phyloP scores from a whole-genome alignment of 139 green algal genomes.

The Haematococcus lacustris region DNA sequence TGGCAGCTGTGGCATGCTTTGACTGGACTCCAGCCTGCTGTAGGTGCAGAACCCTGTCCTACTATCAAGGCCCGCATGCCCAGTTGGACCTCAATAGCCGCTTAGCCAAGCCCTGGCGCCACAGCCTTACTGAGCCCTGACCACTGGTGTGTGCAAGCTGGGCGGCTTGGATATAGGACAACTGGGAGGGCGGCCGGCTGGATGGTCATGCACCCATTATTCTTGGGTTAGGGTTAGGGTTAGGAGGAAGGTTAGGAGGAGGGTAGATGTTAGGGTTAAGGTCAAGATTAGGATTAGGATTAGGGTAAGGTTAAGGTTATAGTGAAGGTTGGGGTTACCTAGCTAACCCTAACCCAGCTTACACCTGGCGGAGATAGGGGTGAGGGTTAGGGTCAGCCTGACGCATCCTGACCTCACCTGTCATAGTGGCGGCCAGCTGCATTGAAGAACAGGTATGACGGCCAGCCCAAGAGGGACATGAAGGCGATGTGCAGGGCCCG shows the following conservation, averaged over 20 bases:
- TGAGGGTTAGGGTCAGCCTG: not conserved
- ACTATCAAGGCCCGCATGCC: no score
- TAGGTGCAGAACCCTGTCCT: not conserved
- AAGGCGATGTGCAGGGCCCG: constrained; percentile 45
- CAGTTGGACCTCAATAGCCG: no score
- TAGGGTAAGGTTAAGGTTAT: no score
- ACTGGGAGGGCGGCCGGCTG: no score
- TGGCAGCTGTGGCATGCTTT: not conserved
- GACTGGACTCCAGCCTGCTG: not conserved
- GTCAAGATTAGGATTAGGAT: no score
- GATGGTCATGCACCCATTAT: no score
- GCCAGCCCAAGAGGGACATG: constrained; percentile 71
- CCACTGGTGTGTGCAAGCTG: no score
- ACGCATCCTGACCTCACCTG: constrained; percentile 1
- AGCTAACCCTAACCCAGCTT: not conserved
- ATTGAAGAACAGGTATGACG: constrained; percentile 78
- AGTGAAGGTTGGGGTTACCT: not conserved
- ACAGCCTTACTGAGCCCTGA: not conserved
- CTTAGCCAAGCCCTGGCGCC: no score
- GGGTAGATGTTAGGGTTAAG: no score
- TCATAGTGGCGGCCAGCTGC: constrained; percentile 55
- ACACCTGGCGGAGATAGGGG: not conserved
- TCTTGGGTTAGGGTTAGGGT: no score
- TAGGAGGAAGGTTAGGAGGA: no score
- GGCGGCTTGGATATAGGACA: no score